Conservation (phyloP, 192 early-diverging fungal species). For the Endogone sp. region DNA sequence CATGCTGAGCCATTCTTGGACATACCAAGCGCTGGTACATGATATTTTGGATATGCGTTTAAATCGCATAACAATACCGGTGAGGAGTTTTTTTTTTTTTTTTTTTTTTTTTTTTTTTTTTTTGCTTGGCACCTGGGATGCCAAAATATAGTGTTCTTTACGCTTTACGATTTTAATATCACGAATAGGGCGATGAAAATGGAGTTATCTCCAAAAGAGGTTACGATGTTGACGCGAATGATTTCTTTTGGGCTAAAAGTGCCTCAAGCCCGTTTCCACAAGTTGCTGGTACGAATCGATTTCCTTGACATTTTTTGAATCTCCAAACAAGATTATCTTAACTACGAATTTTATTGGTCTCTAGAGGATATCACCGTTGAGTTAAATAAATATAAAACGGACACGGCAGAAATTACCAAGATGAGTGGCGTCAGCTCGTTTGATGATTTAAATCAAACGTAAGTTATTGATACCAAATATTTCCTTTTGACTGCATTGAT, state of each 20-base stretch:
- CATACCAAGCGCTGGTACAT: slow-evolving; percentile 94
- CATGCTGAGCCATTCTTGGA: slow-evolving; percentile 97
- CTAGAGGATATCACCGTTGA: slow-evolving; percentile 90
- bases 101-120: too few relatives aligned
- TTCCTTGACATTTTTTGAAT: too few relatives aligned
- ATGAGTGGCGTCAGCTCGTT: slow-evolving; percentile 78
- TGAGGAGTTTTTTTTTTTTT: slow-evolving; percentile 29
- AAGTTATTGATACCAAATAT: too few relatives aligned
- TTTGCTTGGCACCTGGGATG: too few relatives aligned
- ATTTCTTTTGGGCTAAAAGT: slow-evolving; percentile 95
- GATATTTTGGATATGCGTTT: slow-evolving; percentile 92
- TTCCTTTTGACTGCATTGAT: not conserved
- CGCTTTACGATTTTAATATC: not conserved
- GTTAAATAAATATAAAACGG: slow-evolving; percentile 90
- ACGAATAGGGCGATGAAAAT: slow-evolving; percentile 51
- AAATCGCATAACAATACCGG: slow-evolving; percentile 74
- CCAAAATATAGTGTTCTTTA: not conserved
- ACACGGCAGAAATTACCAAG: slow-evolving; percentile 88
- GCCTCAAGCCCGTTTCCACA: slow-evolving; percentile 92
- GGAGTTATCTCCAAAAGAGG: slow-evolving; percentile 62
- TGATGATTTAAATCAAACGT: slow-evolving; percentile 74
- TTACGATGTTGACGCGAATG: slow-evolving; percentile 85
- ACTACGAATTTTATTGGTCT: not conserved
- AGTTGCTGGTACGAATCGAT: slow-evolving; percentile 63
- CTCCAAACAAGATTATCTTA: too few relatives aligned